These are phyloP conservation scores for Fagus sylvatica DNA, from an alignment of 306 rosid species.

Conservation along the genomic window DNA sequence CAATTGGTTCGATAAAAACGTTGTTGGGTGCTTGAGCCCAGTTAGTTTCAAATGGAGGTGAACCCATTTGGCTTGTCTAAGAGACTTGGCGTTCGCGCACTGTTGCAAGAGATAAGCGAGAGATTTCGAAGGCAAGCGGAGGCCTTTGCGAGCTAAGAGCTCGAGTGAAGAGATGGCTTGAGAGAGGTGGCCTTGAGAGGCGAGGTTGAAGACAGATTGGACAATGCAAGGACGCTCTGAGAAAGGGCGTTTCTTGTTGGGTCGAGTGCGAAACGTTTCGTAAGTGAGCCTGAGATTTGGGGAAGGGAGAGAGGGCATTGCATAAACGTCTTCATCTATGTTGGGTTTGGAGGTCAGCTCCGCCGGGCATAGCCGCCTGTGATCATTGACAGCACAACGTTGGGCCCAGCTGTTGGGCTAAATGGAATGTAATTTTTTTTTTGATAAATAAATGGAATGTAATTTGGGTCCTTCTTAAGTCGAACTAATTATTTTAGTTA, in stretches of 20 bases:
- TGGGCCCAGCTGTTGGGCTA: background rate
- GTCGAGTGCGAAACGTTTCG: constrained; percentile 8
- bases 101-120: constrained; percentile 59
- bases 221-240: constrained; percentile 53
- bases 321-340: constrained; percentile 44
- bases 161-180: constrained; percentile 72
- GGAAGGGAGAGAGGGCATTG: constrained; percentile 63
- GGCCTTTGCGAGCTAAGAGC: constrained; percentile 51
- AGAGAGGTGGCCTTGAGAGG: constrained; percentile 45
- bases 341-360: constrained; percentile 7
- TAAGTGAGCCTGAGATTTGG: constrained; percentile 22
- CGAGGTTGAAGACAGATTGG: constrained; percentile 44
- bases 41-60: constrained; percentile 70
- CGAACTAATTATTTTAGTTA: too few species aligned
- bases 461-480: too few species aligned
- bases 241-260: constrained; percentile 21
- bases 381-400: background rate
- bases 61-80: constrained; percentile 57
- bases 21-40: constrained; percentile 64
- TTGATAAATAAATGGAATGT: too few species aligned
- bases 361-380: constrained; percentile 27
- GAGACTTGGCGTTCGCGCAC: constrained; percentile 50
- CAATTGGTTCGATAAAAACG: constrained; percentile 64
- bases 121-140: constrained; percentile 63
- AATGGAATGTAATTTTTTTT: too few species aligned